These are phyloP conservation scores for Neocallimastix lanati DNA, from an alignment of 192 early-diverging fungal genomes.

Conservation along the genomic window DNA sequence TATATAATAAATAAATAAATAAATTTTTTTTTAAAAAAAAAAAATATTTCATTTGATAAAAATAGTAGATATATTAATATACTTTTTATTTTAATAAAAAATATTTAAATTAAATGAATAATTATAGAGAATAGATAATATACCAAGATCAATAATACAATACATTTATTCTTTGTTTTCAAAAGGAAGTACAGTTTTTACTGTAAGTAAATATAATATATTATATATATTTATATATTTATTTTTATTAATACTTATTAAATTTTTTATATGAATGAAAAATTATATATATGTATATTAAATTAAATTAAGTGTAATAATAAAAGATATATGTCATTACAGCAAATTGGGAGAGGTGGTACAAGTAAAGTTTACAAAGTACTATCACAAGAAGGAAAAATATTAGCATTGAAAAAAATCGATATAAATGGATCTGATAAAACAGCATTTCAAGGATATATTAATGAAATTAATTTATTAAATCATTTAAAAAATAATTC, in stretches of 20 bases:
- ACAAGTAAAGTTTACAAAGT: constrained; percentile 83
- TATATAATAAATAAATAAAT: too few species aligned
- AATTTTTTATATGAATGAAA: too few species aligned
- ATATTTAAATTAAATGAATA: too few species aligned
- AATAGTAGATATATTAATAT: too few species aligned
- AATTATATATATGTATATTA: too few species aligned
- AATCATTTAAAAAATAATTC: constrained; percentile 36
- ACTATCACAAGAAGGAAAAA: constrained; percentile 32
- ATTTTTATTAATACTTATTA: too few species aligned
- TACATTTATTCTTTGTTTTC: background rate
- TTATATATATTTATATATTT: too few species aligned
- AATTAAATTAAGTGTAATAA: background rate
- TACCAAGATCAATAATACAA: background rate
- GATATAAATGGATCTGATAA: constrained; percentile 45
- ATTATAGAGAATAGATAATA: background rate
- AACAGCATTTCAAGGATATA: constrained; percentile 43
- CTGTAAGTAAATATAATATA: background rate
- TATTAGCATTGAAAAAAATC: constrained; percentile 72
- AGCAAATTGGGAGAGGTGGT: constrained; percentile 61
- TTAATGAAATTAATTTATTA: constrained; percentile 67
- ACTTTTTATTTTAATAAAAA: too few species aligned
- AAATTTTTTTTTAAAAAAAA: too few species aligned
- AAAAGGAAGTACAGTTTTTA: background rate
- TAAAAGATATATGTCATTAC: constrained; percentile 4
- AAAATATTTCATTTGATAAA: too few species aligned